phyloP scores from a whole-genome alignment of 2,329 filamentous ascomycete genomes.

The Botrytis byssoidea region DNA sequence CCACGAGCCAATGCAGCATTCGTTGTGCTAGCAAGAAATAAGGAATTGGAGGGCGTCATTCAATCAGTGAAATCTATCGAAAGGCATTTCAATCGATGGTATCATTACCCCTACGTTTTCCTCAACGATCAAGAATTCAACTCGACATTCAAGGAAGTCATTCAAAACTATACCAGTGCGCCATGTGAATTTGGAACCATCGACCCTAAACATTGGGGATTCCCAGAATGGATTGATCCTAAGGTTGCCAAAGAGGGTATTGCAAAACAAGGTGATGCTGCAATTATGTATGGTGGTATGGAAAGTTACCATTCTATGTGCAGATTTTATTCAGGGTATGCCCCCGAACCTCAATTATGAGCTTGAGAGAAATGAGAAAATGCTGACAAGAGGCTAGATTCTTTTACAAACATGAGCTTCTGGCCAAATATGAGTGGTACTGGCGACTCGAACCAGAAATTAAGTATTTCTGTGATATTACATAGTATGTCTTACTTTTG shows the following conservation, averaged over 20 bases:
- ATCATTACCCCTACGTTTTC: constrained; percentile 97
- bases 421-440: constrained; percentile 99
- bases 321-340: constrained; percentile 94
- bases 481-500: constrained; percentile 64
- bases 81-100: constrained; percentile 98
- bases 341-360: constrained; percentile 24
- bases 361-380: neutral
- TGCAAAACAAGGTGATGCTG: constrained; percentile 90
- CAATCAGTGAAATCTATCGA: constrained; percentile 98
- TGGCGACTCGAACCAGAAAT: constrained; percentile 99
- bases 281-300: constrained; percentile 99
- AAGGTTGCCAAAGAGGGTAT: constrained; percentile 96
- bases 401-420: constrained; percentile 94
- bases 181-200: constrained; percentile 93
- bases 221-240: constrained; percentile 91
- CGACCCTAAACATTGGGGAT: constrained; percentile 88
- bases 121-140: constrained; percentile 98
- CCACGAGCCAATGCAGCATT: constrained; percentile 92
- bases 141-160: constrained; percentile 82
- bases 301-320: constrained; percentile 99
- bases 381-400: constrained; percentile 53
- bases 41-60: constrained; percentile 92
- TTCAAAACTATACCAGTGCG: constrained; percentile 86
- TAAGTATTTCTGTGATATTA: constrained; percentile 99
- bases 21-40: constrained; percentile 91